Base-by-base conservation (phyloP, 2,329 filamentous ascomycete genomes). In the Mycosphaerelloides madeirae region DNA sequence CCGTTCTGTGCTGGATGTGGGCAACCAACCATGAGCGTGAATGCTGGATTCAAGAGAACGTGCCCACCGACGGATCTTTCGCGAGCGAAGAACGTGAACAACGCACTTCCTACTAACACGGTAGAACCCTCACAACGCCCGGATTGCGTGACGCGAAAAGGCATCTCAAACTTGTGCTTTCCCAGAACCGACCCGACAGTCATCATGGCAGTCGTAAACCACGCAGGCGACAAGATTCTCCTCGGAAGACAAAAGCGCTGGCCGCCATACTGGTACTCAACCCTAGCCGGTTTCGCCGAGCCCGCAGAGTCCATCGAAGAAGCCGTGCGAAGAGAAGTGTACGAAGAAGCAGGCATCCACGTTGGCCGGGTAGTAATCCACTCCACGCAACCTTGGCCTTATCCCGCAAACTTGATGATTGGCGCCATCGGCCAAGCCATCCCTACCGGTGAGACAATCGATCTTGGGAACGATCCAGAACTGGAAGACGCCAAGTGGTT, bases 171-270 rank as follows among this genome's bases (percentile, higher is more conserved):
- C 68, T 76, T 96, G 41, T 84, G 78, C 61, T 97, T 96, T 74
- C 91, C 91, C 2, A 81, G 90, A 39, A 96, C 91, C 2, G 90
- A 96, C 59, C 89, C 90, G 1, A 95, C 88, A 20, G 89, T 97
- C 65, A 98, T 98, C 68, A 90, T 94, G 70, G 91, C 90, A 1
- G 84, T 96, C 9, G 79, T 97, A 25, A 94, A 85, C 41, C 75
- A 83, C 39, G 87, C 94, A 56, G 85, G 85, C 38, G 78, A 83
- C 54, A 80, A 81, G 49, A 70, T 95, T 31, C 79, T 98, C 6
- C 83, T 98, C 1, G 93, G 93, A 29, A 83, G 93, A 12, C 81
- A 87, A 61, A 86, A 85, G 68, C 79, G 87, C 41, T 98, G 84
- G 77, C 93, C 93, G 1, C 74, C 79, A 1, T 65, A 85, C 65